Evolutionary conservation across 1,284 basidiomycete genomes (phyloP), one percentile per base, ranked within the genome.

Genomic region (Peniophora sp.): DNA sequence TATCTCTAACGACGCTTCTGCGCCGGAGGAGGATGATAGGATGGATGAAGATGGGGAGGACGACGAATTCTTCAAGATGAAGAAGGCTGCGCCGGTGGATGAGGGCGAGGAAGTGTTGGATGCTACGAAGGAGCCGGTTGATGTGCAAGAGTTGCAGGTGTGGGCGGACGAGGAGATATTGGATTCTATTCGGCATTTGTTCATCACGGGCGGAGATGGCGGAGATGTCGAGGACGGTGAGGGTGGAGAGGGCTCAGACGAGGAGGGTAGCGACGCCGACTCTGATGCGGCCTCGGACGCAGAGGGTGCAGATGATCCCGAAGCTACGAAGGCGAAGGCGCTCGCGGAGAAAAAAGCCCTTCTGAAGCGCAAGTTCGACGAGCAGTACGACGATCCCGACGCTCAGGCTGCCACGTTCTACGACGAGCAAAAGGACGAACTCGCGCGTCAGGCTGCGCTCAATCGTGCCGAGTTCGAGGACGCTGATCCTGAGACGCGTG

Each of bases 331-430:
- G 27, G 79, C 79, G 5, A 74, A 77, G 1, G 70, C 79, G 1
- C 79, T 97, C 25, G 82, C 87, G 3, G 79, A 79, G 41, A 98
- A 97, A 71, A 98, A 98, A 70, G 92, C 89, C 59, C 83, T 80
- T 1, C 77, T 98, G 52, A 97, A 97, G 67, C 84, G 86, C 57
- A 96, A 96, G 65, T 98, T 98, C 64, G 92, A 99, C 70, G 91
- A 94, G 63, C 89, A 97, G 67, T 97, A 97, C 67, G 94, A 97
- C 64, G 92, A 94, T 61, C 89, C 90, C 1, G 88, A 89, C 53
- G 73, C 75, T 16, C 19, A n/a, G 38, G 72, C 79, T 32, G 69
- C 84, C 67, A 89, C 93, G 62, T 96, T 96, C 64, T 97, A 96
- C 70, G 83, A 88, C 49, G 81, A 89, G 65, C 87, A 92, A 66